A percentile compares a stretch with the other conserved stretches of the same genome.
Evolutionary conservation across 2,329 filamentous ascomycete genomes (phyloP).

Genomic region (Zymoseptoria passerinii): DNA sequence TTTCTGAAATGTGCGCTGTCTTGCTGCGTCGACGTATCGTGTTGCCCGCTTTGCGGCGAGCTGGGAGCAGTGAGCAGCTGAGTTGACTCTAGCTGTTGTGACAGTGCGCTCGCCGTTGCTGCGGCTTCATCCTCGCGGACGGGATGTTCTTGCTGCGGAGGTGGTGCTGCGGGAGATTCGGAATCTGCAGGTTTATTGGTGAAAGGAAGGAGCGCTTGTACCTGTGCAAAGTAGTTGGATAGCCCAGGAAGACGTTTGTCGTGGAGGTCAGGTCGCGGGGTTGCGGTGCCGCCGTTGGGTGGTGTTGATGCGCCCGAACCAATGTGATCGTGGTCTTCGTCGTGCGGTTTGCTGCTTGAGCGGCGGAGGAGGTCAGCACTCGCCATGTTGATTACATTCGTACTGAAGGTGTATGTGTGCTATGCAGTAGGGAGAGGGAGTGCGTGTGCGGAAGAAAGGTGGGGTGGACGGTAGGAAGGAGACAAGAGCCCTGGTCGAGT

Average conservation of each 20-base stretch:
- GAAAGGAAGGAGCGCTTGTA: constrained; percentile 71
- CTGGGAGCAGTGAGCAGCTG: constrained; percentile 29
- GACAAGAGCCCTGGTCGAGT: not conserved
- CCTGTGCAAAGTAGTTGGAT: constrained; percentile 94
- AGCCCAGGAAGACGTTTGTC: constrained; percentile 95
- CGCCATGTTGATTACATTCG: constrained; percentile 14
- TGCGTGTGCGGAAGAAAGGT: constrained; percentile 1
- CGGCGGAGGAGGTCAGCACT: constrained; percentile 20
- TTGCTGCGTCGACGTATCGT: constrained; percentile 22
- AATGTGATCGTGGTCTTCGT: constrained; percentile 67
- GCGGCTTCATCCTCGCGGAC: constrained; percentile 10
- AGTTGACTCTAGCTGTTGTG: constrained; percentile 8
- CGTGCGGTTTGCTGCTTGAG: constrained; percentile 34
- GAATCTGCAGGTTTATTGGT: constrained; percentile 32
- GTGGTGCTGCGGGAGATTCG: constrained; percentile 23
- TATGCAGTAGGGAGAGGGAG: not conserved
- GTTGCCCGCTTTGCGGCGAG: constrained; percentile 23
- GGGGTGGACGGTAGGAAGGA: not conserved
- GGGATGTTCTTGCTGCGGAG: constrained; percentile 21
- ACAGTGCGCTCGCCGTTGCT: constrained; percentile 7
- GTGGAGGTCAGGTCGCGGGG: constrained; percentile 76
- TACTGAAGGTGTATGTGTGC: constrained; percentile 8
- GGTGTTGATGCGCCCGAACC: constrained; percentile 75
- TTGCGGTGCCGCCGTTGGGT: constrained; percentile 67
- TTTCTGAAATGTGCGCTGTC: not conserved